These are phyloP conservation scores for Tuber aestivum DNA, from an alignment of 495 filamentous ascomycete species.

Conservation along the genomic window DNA sequence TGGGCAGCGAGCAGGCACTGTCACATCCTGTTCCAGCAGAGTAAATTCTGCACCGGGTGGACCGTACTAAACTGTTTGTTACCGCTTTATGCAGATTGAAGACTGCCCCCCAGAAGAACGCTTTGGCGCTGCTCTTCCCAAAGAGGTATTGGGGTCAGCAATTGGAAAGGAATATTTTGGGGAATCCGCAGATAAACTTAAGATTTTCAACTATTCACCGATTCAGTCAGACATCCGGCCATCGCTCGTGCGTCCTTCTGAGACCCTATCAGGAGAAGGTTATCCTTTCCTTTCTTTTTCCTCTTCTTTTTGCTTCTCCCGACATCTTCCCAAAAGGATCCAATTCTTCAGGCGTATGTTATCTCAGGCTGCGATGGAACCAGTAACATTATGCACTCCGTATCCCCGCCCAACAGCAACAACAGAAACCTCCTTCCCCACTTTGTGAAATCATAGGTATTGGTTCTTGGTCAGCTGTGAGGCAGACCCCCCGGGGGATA, in stretches of 20 bases:
- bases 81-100: not conserved
- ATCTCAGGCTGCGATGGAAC: not conserved
- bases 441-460: not conserved
- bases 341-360: not conserved
- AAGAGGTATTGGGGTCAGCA: constrained; percentile 2
- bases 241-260: not conserved
- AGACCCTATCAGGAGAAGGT: not conserved
- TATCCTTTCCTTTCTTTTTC: constrained; percentile 4
- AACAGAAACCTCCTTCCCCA: constrained; percentile 4
- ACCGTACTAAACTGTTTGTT: not conserved
- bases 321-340: not conserved
- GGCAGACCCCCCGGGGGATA: not conserved
- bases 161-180: constrained; percentile 2
- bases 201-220: not conserved
- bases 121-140: not conserved
- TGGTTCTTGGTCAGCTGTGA: not conserved
- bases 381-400: constrained; percentile 1
- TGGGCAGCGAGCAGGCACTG: not conserved
- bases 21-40: not conserved
- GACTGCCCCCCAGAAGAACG: not conserved
- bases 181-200: not conserved
- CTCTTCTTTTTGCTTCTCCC: not conserved
- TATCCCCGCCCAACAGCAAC: not conserved
- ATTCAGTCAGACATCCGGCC: not conserved
- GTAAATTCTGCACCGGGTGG: not conserved